Base-by-base conservation (phyloP, 805 yeast genomes). In the Candida caryicola region DNA sequence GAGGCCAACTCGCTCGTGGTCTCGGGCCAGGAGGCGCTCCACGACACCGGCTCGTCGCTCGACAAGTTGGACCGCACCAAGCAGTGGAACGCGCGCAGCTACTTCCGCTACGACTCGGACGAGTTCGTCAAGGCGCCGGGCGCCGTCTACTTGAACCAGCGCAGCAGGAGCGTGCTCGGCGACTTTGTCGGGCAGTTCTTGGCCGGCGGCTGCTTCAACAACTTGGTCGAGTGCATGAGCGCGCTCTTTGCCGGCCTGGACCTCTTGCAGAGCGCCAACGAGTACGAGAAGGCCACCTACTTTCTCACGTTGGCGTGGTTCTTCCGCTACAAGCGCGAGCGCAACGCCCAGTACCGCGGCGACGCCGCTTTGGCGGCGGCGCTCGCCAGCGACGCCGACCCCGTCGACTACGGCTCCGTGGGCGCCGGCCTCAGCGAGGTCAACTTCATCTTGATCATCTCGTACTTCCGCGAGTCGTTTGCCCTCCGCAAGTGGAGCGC, bases 221-320 rank as follows among this genome's bases (percentile, higher is more conserved):
- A 79, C 13, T 59, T 89, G 18, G 64, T 86, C 34, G 66, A 59
- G 33, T 66, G 76, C 19, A 62, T 83, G 9, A 71, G 85, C 7
- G 55, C 55, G 66, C 62, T 51, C 60, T 66, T 42, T 56, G 74
- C 32, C 65, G 52, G 57, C 10, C 46, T 58, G 17, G 56, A 60
- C 15, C 66, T 66, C 30, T 52, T 64, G 14, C 49, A 51, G 2
- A 42, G 47, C 3, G 44, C 61, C n/a, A 69, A 66, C 42, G 59
- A 55, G 12, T 60, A 62, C 32, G 70, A 67, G 34, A 60, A 57
- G 30, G 71, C 74, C 1, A 49, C 55, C 31, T 89, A 74, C 52
- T 73, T 85, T 29, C 68, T 76, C 41, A 64, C 85, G 4, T 62
- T 75, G 4, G 70, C 86, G 1, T 91, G 97, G 96, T 82, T 88